Evolutionary conservation across 768 basidiomycete genomes (phyloP).

Genomic region (Agaricus bisporus): DNA sequence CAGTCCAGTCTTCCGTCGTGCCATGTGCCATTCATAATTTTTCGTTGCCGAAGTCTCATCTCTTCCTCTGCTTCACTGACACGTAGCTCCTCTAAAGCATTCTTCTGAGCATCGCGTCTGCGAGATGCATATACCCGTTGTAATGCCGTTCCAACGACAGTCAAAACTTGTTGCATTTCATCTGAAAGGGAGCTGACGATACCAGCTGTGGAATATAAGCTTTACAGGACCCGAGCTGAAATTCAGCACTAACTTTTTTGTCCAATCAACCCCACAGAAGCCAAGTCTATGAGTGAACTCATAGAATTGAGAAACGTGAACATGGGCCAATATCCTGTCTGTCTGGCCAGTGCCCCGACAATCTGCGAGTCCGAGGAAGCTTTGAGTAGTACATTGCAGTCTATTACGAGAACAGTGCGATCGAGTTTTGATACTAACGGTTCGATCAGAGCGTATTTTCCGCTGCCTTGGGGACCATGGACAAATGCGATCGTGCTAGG

Average conservation of each 20-base stretch:
- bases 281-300: slow-evolving; percentile 84
- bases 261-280: slow-evolving; percentile 89
- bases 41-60: slow-evolving; percentile 33
- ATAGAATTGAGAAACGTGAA: slow-evolving; percentile 82
- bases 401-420: slow-evolving; percentile 71
- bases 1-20: slow-evolving; percentile 86
- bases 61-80: slow-evolving; percentile 30
- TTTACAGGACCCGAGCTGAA: not conserved
- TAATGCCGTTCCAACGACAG: slow-evolving; percentile 69
- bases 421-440: slow-evolving; percentile 43
- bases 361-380: slow-evolving; percentile 64
- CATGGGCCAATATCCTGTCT: slow-evolving; percentile 87
- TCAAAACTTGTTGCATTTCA: slow-evolving; percentile 80
- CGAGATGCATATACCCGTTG: slow-evolving; percentile 53
- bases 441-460: slow-evolving; percentile 60
- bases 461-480: slow-evolving; percentile 81
- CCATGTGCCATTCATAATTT: slow-evolving; percentile 62
- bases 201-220: slow-evolving; percentile 49
- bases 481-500: slow-evolving; percentile 76
- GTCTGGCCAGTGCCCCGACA: slow-evolving; percentile 61
- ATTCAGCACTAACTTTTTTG: slow-evolving; percentile 65
- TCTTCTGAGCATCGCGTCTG: slow-evolving; percentile 32
- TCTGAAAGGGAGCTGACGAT: slow-evolving; percentile 73
- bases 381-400: slow-evolving; percentile 72
- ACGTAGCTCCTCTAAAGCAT: slow-evolving; percentile 30